These are phyloP conservation scores for Phytophthora podocarpi DNA, from an alignment of 352 stramenopile genomes.

Conservation along the genomic window DNA sequence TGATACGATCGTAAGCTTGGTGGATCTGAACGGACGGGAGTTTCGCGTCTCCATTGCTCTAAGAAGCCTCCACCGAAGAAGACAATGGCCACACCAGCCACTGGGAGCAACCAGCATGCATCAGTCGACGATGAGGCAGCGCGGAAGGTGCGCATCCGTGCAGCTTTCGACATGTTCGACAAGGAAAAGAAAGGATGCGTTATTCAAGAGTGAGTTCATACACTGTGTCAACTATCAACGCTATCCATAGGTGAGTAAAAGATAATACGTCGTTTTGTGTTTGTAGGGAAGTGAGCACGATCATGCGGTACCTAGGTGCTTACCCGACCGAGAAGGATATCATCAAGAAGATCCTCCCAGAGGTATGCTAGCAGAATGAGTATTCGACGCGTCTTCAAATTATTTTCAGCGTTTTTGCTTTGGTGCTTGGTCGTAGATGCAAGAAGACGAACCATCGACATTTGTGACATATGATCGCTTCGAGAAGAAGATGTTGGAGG, in stretches of 20 bases:
- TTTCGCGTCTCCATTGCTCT: slow-evolving; percentile 24
- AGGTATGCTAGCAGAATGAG: slow-evolving; percentile 39
- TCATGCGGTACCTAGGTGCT: slow-evolving; percentile 91
- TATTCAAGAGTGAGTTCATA: slow-evolving; percentile 80
- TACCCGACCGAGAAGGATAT: slow-evolving; percentile 92
- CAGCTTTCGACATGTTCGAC: slow-evolving; percentile 92
- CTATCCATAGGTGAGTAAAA: no score
- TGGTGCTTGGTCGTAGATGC: slow-evolving; percentile 52
- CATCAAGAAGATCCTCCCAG: slow-evolving; percentile 91
- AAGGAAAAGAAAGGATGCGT: slow-evolving; percentile 92
- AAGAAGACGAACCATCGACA: slow-evolving; percentile 90
- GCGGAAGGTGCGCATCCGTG: slow-evolving; percentile 67
- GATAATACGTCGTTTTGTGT: neutral
- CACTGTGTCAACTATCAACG: no score
- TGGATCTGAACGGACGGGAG: slow-evolving; percentile 20
- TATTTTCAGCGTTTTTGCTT: neutral
- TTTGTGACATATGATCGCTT: slow-evolving; percentile 92
- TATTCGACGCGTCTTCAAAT: neutral
- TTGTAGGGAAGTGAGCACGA: slow-evolving; percentile 87
- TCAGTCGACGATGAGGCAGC: slow-evolving; percentile 44
- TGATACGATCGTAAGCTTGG: no score
- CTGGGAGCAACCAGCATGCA: slow-evolving; percentile 46
- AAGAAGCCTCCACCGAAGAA: slow-evolving; percentile 22
- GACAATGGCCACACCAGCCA: slow-evolving; percentile 38
- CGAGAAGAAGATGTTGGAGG: slow-evolving; percentile 94